phyloP scores from a whole-genome alignment of 2,329 filamentous ascomycete species.

The Bertia moriformis region DNA sequence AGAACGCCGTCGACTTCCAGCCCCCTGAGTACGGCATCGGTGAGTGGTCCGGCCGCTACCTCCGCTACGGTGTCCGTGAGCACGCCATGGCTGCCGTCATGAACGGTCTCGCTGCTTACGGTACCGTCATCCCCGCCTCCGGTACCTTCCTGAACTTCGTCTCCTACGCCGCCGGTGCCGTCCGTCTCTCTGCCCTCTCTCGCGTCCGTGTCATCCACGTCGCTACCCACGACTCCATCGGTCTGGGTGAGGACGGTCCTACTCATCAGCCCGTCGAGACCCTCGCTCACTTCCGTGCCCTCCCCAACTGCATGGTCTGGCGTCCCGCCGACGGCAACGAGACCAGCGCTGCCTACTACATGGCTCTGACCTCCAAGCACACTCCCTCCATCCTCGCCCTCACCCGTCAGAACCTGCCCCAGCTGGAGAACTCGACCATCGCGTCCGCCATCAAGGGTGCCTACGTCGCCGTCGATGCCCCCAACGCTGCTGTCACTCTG shows the following conservation, averaged over 20 bases:
- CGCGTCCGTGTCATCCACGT: constrained; percentile 87
- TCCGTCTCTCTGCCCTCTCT: constrained; percentile 85
- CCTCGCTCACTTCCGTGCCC: constrained; percentile 90
- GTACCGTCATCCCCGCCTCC: constrained; percentile 80
- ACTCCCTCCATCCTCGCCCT: constrained; percentile 89
- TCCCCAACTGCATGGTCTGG: constrained; percentile 99
- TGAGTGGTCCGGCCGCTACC: constrained; percentile 79
- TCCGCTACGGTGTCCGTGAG: constrained; percentile 84
- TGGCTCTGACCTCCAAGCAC: constrained; percentile 75
- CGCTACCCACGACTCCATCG: constrained; percentile 96
- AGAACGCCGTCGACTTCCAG: constrained; percentile 94
- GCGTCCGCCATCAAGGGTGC: constrained; percentile 87
- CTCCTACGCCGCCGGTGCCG: constrained; percentile 87
- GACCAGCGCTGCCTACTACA: constrained; percentile 93
- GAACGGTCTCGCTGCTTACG: constrained; percentile 91
- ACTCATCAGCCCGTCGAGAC: constrained; percentile 99
- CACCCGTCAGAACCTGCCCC: constrained; percentile 94
- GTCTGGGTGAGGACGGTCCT: constrained; percentile 94
- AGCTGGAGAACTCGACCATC: constrained; percentile 86
- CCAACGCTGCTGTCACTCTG: constrained; percentile 74
- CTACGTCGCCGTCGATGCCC: constrained; percentile 74
- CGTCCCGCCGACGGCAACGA: constrained; percentile 97
- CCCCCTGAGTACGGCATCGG: constrained; percentile 73
- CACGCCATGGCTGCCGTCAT: constrained; percentile 85
- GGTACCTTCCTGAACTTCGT: constrained; percentile 99